Evolutionary conservation across 2,329 filamentous ascomycete genomes (phyloP).

Genomic region (Apiospora malaysiana): DNA sequence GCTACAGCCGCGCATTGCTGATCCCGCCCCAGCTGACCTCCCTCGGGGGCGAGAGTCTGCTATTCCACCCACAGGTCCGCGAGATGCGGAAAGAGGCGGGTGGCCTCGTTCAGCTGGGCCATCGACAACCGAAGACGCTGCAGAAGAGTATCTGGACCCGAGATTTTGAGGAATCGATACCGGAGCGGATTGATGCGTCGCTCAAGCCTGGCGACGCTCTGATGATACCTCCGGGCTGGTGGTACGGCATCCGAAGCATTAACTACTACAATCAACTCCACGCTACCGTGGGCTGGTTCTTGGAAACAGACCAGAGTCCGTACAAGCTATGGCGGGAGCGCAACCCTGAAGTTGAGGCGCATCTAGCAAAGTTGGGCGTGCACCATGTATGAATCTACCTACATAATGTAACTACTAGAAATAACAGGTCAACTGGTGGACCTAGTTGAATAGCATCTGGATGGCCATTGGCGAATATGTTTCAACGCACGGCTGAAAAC

Average conservation of each 20-base stretch:
- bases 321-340: not conserved
- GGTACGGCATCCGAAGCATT: slow-evolving; percentile 26
- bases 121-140: not conserved
- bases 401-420: not conserved
- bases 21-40: slow-evolving; percentile 22
- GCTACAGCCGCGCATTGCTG: slow-evolving; percentile 27
- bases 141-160: slow-evolving; percentile 23
- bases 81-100: not conserved
- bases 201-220: slow-evolving; percentile 21
- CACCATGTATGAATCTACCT: not conserved
- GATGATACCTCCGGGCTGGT: slow-evolving; percentile 29
- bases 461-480: not conserved
- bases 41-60: slow-evolving; percentile 22
- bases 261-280: slow-evolving; percentile 26
- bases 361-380: not conserved
- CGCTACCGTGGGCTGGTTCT: slow-evolving; percentile 28
- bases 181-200: slow-evolving; percentile 20
- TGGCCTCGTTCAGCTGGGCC: not conserved
- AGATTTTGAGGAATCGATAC: slow-evolving; percentile 25
- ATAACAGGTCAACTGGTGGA: not conserved
- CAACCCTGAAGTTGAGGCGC: not conserved
- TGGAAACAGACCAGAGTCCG: slow-evolving; percentile 13
- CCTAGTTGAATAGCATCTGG: not conserved
- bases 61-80: slow-evolving; percentile 15
- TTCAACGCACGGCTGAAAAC: not conserved